These are phyloP conservation scores for Xylaria palmicola DNA, from an alignment of 495 filamentous ascomycete species.

Conservation along the genomic window DNA sequence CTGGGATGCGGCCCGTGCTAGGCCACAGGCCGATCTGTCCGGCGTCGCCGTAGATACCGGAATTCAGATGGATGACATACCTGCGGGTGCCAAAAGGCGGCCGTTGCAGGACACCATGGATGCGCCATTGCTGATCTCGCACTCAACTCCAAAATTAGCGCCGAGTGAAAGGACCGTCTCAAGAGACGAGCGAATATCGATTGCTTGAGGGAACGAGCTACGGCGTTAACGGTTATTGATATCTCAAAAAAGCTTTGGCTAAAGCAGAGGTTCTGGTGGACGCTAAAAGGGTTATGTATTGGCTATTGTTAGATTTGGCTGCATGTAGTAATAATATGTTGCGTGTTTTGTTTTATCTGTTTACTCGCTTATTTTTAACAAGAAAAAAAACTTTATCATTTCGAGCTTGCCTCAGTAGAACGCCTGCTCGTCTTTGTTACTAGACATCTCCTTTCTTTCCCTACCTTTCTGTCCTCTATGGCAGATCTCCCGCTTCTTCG, in stretches of 20 bases:
- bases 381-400: too few species aligned
- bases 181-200: neutral
- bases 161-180: neutral
- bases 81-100: neutral
- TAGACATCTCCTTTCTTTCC: too few species aligned
- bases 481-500: too few species aligned
- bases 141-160: neutral
- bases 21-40: neutral
- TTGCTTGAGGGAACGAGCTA: neutral
- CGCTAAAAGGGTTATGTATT: too few species aligned
- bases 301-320: too few species aligned
- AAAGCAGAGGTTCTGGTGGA: neutral
- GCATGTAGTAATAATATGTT: too few species aligned
- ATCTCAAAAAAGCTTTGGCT: neutral
- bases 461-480: too few species aligned
- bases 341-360: too few species aligned
- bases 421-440: too few species aligned
- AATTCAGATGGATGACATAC: conserved; percentile 4
- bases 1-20: neutral
- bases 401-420: too few species aligned
- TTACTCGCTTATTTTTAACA: too few species aligned
- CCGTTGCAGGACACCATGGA: neutral
- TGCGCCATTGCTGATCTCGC: neutral
- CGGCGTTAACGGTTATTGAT: neutral
- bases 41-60: neutral